These are phyloP conservation scores for Selaginella moellendorffii DNA, from an alignment of 75 land plant species.

Conservation along the genomic window DNA sequence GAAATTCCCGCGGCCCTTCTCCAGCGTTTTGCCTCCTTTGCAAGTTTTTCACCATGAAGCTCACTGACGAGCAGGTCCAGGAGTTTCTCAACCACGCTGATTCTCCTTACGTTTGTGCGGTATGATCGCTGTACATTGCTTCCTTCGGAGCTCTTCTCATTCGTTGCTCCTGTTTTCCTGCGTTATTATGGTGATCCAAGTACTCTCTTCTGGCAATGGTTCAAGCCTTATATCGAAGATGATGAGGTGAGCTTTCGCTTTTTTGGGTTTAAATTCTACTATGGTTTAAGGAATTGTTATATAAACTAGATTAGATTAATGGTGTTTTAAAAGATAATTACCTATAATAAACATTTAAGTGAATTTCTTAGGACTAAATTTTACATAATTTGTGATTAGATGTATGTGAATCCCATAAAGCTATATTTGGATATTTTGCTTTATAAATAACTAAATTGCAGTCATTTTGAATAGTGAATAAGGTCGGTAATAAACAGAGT, in stretches of 20 bases:
- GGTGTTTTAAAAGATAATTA: not conserved
- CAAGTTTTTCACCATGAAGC: too few relatives aligned
- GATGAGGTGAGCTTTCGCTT: not conserved
- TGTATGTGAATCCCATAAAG: too few relatives aligned
- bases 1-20: too few relatives aligned
- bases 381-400: too few relatives aligned
- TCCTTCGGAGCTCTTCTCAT: not conserved
- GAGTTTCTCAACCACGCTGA: too few relatives aligned
- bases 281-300: not conserved
- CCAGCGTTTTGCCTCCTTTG: too few relatives aligned
- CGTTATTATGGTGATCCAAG: not conserved
- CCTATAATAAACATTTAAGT: not conserved
- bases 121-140: not conserved
- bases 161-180: not conserved
- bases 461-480: too few relatives aligned
- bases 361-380: not conserved
- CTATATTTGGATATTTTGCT: too few relatives aligned
- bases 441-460: too few relatives aligned
- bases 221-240: not conserved
- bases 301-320: not conserved
- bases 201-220: not conserved
- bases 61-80: too few relatives aligned
- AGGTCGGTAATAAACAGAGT: too few relatives aligned
- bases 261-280: not conserved
- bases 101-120: too few relatives aligned